These are phyloP conservation scores for Nakaseomyces kungkrabaensis DNA, from an alignment of 1,139 yeast species.

Conservation along the genomic window DNA sequence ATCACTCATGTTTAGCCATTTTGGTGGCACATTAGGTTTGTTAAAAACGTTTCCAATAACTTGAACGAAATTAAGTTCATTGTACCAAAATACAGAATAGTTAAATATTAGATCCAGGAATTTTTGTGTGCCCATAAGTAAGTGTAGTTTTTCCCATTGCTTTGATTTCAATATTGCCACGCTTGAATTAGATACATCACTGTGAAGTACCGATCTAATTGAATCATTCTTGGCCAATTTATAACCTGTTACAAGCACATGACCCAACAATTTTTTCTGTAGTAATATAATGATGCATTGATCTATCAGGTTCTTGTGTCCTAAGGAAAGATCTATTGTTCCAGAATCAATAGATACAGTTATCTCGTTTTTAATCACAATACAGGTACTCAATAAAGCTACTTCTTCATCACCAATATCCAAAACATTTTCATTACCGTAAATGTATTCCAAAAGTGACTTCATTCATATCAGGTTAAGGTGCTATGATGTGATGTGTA, in stretches of 20 bases:
- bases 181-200: constrained; percentile 16
- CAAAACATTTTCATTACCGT: not conserved
- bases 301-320: constrained; percentile 11
- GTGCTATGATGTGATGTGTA: no score
- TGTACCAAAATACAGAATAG: constrained; percentile 15
- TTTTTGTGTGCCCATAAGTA: constrained; percentile 16
- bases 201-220: constrained; percentile 15
- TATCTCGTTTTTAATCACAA: not conserved
- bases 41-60: constrained; percentile 21
- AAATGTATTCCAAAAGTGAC: not conserved
- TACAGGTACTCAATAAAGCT: not conserved
- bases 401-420: not conserved
- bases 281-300: constrained; percentile 14
- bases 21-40: constrained; percentile 18
- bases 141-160: constrained; percentile 20
- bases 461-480: not conserved
- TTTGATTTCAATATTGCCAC: constrained; percentile 15
- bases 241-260: constrained; percentile 24
- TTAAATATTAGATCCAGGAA: constrained; percentile 22
- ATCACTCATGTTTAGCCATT: constrained; percentile 7
- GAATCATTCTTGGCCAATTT: constrained; percentile 13
- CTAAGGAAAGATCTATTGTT: not conserved
- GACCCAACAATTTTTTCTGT: constrained; percentile 13
- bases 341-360: not conserved
- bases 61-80: constrained; percentile 14